Conservation (phyloP, 2,329 filamentous ascomycete genomes). For the Knufia fluminis region DNA sequence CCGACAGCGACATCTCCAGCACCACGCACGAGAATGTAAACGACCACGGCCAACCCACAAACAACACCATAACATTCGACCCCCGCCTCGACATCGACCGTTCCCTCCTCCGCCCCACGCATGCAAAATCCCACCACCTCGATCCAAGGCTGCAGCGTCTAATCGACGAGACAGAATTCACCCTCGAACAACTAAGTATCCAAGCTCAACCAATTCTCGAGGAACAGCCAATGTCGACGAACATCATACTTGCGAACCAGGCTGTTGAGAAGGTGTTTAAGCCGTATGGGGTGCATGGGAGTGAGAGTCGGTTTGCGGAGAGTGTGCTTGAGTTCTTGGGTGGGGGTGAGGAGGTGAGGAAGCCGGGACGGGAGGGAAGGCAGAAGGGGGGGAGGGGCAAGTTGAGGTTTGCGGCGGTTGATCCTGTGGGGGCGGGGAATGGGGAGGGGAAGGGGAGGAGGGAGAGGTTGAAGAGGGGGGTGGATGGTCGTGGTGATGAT, state of each 20-base stretch:
- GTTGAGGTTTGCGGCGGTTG: background rate
- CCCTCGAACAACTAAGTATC: slow-evolving; percentile 11
- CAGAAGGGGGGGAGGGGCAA: slow-evolving; percentile 7
- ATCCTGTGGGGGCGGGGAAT: background rate
- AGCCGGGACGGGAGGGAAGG: slow-evolving; percentile 3
- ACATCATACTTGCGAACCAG: slow-evolving; percentile 12
- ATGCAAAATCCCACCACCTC: background rate
- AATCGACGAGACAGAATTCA: background rate
- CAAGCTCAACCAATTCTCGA: slow-evolving; percentile 16
- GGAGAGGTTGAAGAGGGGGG: slow-evolving; percentile 3
- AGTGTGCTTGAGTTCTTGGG: slow-evolving; percentile 15
- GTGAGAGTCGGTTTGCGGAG: slow-evolving; percentile 15
- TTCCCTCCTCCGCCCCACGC: slow-evolving; percentile 2
- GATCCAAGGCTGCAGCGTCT: background rate
- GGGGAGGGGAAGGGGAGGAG: background rate
- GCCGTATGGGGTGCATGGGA: slow-evolving; percentile 17
- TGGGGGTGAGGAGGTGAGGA: slow-evolving; percentile 10
- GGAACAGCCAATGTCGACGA: slow-evolving; percentile 15
- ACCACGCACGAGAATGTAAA: slow-evolving; percentile 2
- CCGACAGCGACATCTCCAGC: background rate
- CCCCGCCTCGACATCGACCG: slow-evolving; percentile 11
- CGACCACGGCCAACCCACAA: too few species aligned
- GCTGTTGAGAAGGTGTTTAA: slow-evolving; percentile 15
- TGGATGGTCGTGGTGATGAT: too few species aligned
- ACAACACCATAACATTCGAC: too few species aligned